Conservation (phyloP, 768 basidiomycete species). For the Mrakia blollopis region DNA sequence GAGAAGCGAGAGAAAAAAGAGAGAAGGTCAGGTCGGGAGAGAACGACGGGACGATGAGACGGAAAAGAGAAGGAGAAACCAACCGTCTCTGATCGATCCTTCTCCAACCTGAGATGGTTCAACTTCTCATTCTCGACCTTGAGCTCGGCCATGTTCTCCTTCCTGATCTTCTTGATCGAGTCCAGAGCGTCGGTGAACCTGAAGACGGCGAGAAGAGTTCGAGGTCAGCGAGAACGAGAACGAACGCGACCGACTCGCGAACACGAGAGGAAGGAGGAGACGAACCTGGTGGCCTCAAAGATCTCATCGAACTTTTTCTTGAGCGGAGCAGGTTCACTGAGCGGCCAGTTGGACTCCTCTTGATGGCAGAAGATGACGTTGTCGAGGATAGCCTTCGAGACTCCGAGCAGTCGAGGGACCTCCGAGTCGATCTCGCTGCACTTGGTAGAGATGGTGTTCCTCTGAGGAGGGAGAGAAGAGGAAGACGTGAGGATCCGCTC, state of each 20-base stretch:
- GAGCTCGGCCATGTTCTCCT: conserved; percentile 81
- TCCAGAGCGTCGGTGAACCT: conserved; percentile 97
- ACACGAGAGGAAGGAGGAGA: neutral
- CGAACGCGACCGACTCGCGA: neutral
- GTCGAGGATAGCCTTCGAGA: conserved; percentile 95
- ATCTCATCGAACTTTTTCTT: conserved; percentile 99
- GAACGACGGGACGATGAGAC: neutral
- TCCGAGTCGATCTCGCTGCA: conserved; percentile 95
- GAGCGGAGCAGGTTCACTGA: conserved; percentile 78
- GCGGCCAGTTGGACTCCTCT: conserved; percentile 97
- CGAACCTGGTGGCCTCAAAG: conserved; percentile 91
- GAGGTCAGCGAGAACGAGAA: neutral
- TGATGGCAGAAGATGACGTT: conserved; percentile 99
- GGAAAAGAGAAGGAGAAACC: conserved; percentile 21
- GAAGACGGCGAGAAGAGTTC: neutral
- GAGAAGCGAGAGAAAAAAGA: neutral
- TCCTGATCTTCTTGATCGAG: conserved; percentile 79
- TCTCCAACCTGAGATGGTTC: conserved; percentile 69
- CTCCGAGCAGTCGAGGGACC: conserved; percentile 86
- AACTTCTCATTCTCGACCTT: conserved; percentile 89
- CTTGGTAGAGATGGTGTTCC: conserved; percentile 88
- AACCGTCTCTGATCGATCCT: conserved; percentile 76
- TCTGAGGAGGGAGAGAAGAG: conserved; percentile 48
- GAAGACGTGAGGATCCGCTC: neutral
- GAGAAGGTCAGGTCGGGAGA: neutral